These are phyloP conservation scores for Candida fluviatilis DNA, from an alignment of 805 yeast species.

Conservation along the genomic window DNA sequence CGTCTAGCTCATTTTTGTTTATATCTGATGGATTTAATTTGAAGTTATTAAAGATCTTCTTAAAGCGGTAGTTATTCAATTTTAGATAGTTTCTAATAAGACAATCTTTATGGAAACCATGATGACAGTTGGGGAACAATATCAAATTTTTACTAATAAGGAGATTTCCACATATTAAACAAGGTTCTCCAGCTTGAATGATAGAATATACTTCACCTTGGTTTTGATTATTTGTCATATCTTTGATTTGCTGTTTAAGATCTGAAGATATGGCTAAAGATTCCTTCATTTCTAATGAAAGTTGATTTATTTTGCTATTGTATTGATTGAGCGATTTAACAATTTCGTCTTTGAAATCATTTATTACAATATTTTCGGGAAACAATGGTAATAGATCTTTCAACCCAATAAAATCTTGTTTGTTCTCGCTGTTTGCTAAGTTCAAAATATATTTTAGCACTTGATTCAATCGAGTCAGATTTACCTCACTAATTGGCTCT, in stretches of 20 bases:
- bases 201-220: slow-evolving; percentile 51
- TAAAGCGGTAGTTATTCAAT: slow-evolving; percentile 57
- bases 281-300: slow-evolving; percentile 72
- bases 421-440: slow-evolving; percentile 22
- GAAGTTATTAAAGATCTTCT: slow-evolving; percentile 55
- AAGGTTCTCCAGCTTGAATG: slow-evolving; percentile 80
- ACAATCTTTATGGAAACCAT: slow-evolving; percentile 87
- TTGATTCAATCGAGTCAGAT: slow-evolving; percentile 17
- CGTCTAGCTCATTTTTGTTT: slow-evolving; percentile 51
- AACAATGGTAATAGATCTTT: slow-evolving; percentile 82
- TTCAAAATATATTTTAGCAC: slow-evolving; percentile 29
- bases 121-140: slow-evolving; percentile 81
- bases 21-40: slow-evolving; percentile 38
- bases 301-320: slow-evolving; percentile 58
- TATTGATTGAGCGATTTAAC: slow-evolving; percentile 74
- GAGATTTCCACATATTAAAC: slow-evolving; percentile 66
- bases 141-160: slow-evolving; percentile 69
- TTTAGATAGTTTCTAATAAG: slow-evolving; percentile 55
- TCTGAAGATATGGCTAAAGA: slow-evolving; percentile 58
- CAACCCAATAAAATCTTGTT: slow-evolving; percentile 46
- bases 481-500: slow-evolving; percentile 2
- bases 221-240: slow-evolving; percentile 26
- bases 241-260: slow-evolving; percentile 56
- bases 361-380: slow-evolving; percentile 79
- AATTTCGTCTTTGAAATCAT: slow-evolving; percentile 78